These are phyloP conservation scores for Thelephora terrestris DNA, from an alignment of 1,284 basidiomycete genomes.

Conservation along the genomic window DNA sequence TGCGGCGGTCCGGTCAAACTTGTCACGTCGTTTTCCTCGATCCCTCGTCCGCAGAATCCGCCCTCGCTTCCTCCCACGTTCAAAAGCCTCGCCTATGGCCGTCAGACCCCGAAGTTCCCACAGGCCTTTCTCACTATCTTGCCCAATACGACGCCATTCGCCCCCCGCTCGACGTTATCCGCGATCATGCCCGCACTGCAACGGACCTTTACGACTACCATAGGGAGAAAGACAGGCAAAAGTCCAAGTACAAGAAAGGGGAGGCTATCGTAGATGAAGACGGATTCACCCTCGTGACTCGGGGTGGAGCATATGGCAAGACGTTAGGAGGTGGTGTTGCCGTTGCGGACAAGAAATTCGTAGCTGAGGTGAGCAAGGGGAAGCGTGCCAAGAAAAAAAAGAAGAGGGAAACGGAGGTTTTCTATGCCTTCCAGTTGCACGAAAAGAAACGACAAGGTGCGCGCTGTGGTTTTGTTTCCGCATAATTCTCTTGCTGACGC, in stretches of 20 bases:
- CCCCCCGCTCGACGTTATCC: conserved; percentile 62
- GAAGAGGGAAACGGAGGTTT: conserved; percentile 60
- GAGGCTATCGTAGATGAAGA: conserved; percentile 86
- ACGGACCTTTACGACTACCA: conserved; percentile 73
- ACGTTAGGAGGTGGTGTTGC: conserved; percentile 73
- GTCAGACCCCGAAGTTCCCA: conserved; percentile 39
- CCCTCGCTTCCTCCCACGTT: conserved; percentile 33
- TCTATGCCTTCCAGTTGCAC: conserved; percentile 83
- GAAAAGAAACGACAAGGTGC: conserved; percentile 80
- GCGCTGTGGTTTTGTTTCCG: conserved; percentile 15
- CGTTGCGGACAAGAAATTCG: conserved; percentile 67
- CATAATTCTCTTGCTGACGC: conserved; percentile 6
- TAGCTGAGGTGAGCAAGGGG: conserved; percentile 15
- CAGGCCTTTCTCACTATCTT: conserved; percentile 63
- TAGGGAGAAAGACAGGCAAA: conserved; percentile 49
- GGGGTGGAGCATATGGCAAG: conserved; percentile 81
- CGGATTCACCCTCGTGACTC: conserved; percentile 83
- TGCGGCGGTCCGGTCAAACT: conserved; percentile 52
- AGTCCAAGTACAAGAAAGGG: conserved; percentile 62
- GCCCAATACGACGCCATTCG: conserved; percentile 52
- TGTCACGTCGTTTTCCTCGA: conserved; percentile 79
- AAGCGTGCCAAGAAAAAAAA: conserved; percentile 39
- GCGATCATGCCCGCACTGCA: conserved; percentile 65
- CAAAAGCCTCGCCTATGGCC: conserved; percentile 49
- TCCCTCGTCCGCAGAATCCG: conserved; percentile 54